Conservation (phyloP, 768 basidiomycete genomes). For the Rhizopogon rudus region DNA sequence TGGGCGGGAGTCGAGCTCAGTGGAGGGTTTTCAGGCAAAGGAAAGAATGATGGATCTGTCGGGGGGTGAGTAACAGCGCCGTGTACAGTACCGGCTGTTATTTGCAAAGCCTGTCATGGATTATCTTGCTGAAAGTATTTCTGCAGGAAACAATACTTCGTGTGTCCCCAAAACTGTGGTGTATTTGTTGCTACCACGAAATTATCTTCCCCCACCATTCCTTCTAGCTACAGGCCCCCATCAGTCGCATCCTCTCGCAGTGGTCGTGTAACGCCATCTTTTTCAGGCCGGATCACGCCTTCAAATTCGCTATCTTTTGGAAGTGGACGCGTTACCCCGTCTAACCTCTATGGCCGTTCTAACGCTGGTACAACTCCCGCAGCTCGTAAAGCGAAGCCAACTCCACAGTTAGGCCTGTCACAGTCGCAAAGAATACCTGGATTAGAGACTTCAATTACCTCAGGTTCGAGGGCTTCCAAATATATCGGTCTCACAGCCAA, state of each 20-base stretch:
- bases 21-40: slow-evolving; percentile 82
- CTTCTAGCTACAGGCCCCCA: slow-evolving; percentile 55
- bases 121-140: slow-evolving; percentile 6
- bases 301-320: slow-evolving; percentile 31
- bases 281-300: slow-evolving; percentile 43
- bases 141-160: slow-evolving; percentile 75
- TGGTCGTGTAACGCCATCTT: slow-evolving; percentile 39
- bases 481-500: slow-evolving; percentile 83
- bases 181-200: slow-evolving; percentile 86
- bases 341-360: slow-evolving; percentile 42
- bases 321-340: slow-evolving; percentile 55
- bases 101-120: neutral
- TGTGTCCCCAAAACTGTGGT: slow-evolving; percentile 80
- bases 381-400: slow-evolving; percentile 26
- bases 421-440: slow-evolving; percentile 20
- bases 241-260: slow-evolving; percentile 74
- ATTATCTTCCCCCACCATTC: slow-evolving; percentile 72
- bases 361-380: slow-evolving; percentile 37
- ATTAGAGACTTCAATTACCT: slow-evolving; percentile 51
- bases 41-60: slow-evolving; percentile 93
- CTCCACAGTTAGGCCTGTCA: slow-evolving; percentile 27
- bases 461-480: slow-evolving; percentile 80
- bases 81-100: neutral
- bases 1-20: slow-evolving; percentile 94
- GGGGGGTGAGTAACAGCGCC: slow-evolving; percentile 56